phyloP scores from a whole-genome alignment of 352 stramenopile species.

The Pythium dissimile region DNA sequence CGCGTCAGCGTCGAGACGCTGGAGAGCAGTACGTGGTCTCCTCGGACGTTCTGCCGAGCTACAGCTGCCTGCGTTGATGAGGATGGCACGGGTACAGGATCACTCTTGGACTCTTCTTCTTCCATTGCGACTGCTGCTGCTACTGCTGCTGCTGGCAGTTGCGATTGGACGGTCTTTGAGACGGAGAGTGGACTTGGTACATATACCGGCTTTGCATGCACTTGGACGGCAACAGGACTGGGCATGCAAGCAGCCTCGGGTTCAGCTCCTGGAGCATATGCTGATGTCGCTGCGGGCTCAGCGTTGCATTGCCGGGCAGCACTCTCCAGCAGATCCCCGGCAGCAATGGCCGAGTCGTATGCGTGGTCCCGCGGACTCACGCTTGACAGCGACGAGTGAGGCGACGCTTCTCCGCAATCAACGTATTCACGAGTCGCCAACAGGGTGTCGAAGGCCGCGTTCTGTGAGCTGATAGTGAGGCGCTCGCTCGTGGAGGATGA shows the following conservation, averaged over 20 bases:
- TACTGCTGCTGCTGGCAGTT: not conserved
- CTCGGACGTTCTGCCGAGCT: not conserved
- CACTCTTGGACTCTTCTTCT: not conserved
- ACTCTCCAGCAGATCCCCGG: not conserved
- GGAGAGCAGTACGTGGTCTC: not conserved
- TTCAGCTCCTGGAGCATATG: not conserved
- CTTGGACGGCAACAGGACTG: no score
- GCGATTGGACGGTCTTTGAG: no score
- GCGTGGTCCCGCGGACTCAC: slow-evolving; percentile 2
- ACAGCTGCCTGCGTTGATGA: not conserved
- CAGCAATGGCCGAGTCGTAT: not conserved
- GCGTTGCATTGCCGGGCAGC: not conserved
- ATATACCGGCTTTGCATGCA: no score
- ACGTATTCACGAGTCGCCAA: slow-evolving; percentile 5
- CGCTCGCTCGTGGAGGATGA: not conserved
- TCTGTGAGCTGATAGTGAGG: not conserved
- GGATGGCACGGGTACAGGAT: not conserved
- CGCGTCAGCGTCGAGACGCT: slow-evolving; percentile 14
- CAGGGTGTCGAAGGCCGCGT: slow-evolving; percentile 1
- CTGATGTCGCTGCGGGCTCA: not conserved
- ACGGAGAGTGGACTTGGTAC: no score
- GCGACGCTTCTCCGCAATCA: not conserved
- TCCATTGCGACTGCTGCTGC: not conserved
- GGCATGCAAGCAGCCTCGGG: no score
- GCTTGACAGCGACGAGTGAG: slow-evolving; percentile 15